Evolutionary conservation across 78 protist genomes (phyloP), one percentile per base, ranked within the genome.

Genomic region (Pelomyxa schiedti): DNA sequence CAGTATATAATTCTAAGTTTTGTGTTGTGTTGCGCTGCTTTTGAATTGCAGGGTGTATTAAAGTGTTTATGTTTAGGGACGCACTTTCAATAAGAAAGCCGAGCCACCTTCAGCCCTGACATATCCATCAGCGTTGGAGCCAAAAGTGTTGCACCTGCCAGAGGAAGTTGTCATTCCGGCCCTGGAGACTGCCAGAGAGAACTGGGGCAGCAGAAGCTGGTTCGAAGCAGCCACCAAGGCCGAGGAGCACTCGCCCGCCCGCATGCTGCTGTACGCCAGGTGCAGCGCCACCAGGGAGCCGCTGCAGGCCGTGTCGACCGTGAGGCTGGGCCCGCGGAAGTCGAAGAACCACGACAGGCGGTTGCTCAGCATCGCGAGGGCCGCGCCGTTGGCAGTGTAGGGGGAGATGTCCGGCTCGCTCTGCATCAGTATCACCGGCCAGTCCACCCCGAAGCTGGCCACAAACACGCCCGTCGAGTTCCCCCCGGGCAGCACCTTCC

Each of bases 251-350:
- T 80, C 85, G 3, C 90, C 88, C 5, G 5, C 24, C 5, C 64
- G 38, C 52, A 91, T 24, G 40, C 82, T 66, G 41, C n/a, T 42
- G 68, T 8, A 0, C 30, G 92, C 92, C 36, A 52, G 24, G 28
- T 74, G 39, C 35, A 77, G 0, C 8, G 92, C 91, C 8, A 78
- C 81, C 4, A 88, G 69, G 7, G 90, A 71, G 22, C 82, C 52
- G 6, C 90, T 76, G 77, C 95, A 90, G 26, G 95, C 95, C 32
- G 95, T 84, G 58, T 92, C 93, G 1, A 89, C 37, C 16, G 80
- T 72, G 26, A 81, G 32, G 35, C 77, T 69, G 39, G 93, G 93
- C 2, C 95, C 95, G 39, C 30, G 22, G 22, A 86, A 74, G 67
- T 90, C 92, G 30, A 90, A 52, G 7, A 75, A 53, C 29, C 80